Conservation (phyloP, 2,329 filamentous ascomycete species). For the Cryphonectria naterciae region DNA sequence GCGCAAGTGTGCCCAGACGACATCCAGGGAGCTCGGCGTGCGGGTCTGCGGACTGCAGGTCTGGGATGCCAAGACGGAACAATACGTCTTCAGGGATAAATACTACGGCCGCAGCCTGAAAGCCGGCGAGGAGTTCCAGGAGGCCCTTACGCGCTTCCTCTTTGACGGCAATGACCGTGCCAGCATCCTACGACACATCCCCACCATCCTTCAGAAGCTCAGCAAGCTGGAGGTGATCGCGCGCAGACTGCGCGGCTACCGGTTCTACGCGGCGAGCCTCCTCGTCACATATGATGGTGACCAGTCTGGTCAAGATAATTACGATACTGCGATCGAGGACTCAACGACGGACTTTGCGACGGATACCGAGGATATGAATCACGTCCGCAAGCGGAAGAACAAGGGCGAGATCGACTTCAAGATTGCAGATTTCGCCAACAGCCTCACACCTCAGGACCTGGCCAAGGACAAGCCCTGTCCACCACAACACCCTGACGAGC, state of each 20-base stretch:
- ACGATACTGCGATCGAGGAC: slow-evolving; percentile 58
- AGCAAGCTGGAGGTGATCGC: slow-evolving; percentile 83
- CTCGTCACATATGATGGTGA: slow-evolving; percentile 97
- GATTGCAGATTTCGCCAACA: slow-evolving; percentile 98
- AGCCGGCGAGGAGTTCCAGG: slow-evolving; percentile 85
- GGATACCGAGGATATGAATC: slow-evolving; percentile 55
- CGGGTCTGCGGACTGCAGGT: slow-evolving; percentile 95
- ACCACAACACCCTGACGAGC: slow-evolving; percentile 76
- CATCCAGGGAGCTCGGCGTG: slow-evolving; percentile 88
- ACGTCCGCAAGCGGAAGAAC: slow-evolving; percentile 51
- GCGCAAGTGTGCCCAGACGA: slow-evolving; percentile 90
- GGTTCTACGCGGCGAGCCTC: slow-evolving; percentile 93
- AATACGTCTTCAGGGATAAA: slow-evolving; percentile 96
- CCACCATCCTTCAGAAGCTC: slow-evolving; percentile 83
- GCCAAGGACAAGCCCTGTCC: slow-evolving; percentile 70
- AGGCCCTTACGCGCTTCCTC: slow-evolving; percentile 84
- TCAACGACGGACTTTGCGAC: slow-evolving; percentile 63
- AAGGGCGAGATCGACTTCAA: slow-evolving; percentile 81
- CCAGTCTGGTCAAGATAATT: slow-evolving; percentile 52
- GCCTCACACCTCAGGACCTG: slow-evolving; percentile 83
- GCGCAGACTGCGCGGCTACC: slow-evolving; percentile 76
- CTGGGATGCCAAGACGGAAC: slow-evolving; percentile 83
- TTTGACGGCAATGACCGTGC: slow-evolving; percentile 84
- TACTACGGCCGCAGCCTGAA: slow-evolving; percentile 91
- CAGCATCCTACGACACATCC: slow-evolving; percentile 85